These are phyloP conservation scores for Neurospora sp. DNA, from an alignment of 495 filamentous ascomycete genomes.

Conservation along the genomic window DNA sequence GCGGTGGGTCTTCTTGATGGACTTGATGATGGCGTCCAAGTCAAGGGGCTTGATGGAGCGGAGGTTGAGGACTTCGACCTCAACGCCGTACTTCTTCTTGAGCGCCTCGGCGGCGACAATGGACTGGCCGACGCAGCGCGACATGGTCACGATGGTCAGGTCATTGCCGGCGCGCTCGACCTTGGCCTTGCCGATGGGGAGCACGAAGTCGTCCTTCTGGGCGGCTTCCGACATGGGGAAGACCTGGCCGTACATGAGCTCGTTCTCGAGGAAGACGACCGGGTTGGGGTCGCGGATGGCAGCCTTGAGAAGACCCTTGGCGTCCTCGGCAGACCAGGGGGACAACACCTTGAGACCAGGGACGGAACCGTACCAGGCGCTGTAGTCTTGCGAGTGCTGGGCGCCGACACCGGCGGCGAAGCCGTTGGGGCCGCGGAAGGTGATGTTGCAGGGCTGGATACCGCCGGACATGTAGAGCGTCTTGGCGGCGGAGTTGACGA, in stretches of 20 bases:
- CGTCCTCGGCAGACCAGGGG: constrained; percentile 94
- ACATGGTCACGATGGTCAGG: constrained; percentile 87
- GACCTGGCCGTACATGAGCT: constrained; percentile 85
- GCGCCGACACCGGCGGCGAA: constrained; percentile 93
- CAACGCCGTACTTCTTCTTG: constrained; percentile 92
- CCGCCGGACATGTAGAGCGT: constrained; percentile 99
- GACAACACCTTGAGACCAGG: constrained; percentile 94
- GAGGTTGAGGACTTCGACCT: constrained; percentile 95
- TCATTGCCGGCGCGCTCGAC: constrained; percentile 94
- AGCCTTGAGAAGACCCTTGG: constrained; percentile 94
- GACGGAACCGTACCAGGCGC: constrained; percentile 96
- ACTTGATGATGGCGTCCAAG: constrained; percentile 87
- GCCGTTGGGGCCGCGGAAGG: constrained; percentile 97
- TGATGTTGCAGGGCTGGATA: constrained; percentile 98
- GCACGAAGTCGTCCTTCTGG: constrained; percentile 88
- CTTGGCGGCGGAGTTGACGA: constrained; percentile 98
- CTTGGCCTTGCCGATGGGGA: constrained; percentile 98
- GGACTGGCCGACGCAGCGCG: constrained; percentile 89
- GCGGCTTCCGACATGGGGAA: constrained; percentile 96
- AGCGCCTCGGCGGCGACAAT: constrained; percentile 77
- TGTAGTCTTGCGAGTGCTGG: constrained; percentile 98
- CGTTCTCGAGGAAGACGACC: constrained; percentile 90
- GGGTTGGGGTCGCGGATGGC: constrained; percentile 98
- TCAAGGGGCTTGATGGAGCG: constrained; percentile 95
- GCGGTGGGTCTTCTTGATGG: constrained; percentile 94